Base-by-base conservation (phyloP, 2,329 filamentous ascomycete species). In the Boeremia exigua region DNA sequence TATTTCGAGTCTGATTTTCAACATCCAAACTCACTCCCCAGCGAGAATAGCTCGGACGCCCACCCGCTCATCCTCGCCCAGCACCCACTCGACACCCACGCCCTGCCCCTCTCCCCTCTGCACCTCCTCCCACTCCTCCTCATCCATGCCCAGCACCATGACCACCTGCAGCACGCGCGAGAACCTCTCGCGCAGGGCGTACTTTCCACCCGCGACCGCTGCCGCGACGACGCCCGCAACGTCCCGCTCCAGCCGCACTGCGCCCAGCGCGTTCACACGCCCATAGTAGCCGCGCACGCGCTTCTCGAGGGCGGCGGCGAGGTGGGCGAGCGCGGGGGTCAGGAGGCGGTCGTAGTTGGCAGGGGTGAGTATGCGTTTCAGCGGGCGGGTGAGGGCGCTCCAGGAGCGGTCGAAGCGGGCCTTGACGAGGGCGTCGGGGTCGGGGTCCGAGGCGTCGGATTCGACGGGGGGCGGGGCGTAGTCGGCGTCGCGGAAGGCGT, bases 111-210 rank as follows among this genome's bases (percentile, higher is more conserved):
- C 76, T 36, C 82, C 77, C 6, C 75, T 69, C 34, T 77, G 73
- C 34, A 93, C 76, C 75, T 95, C 92, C 43, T 94, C 90, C 90
- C 92, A 96, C 76, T 97, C 94, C 54, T 97, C 93, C 30, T 95
- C 91, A 72, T 97, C 93, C 92, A 97, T 96, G 65, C 93, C 94
- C 72, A 94, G 87, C 14, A 96, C 86, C 81, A 96, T 86, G 54
- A 90, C 86, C 66, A 96, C 88, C 81, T 97, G 92, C 56, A 84
- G 82, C 54, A 90, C 90, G 68, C 88, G 86, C 27, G 84, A 82
- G 78, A 97, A 96, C 3, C 84, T 77, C 69, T 96, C 92, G 29
- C 91, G 82, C 32, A 95, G 84, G 1, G 85, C 85, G 71, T 96
- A 97, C 68, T 90, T 87, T 4, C 83, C 84, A 2, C 88, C 90